phyloP scores from a whole-genome alignment of 345 rosid species.

The Citrus maxima region DNA sequence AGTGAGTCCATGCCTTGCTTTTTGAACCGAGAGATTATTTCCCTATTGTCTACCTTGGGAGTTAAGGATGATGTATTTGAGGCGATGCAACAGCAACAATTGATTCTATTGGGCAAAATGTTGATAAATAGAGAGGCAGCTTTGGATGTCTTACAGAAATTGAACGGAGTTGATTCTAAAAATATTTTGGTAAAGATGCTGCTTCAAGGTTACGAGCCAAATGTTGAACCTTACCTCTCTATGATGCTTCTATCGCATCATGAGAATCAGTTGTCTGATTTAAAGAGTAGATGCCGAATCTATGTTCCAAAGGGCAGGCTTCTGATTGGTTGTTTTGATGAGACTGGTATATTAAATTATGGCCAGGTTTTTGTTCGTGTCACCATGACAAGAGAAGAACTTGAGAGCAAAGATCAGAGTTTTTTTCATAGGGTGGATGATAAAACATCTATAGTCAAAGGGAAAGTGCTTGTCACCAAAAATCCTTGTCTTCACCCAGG shows the following conservation, averaged over 20 bases:
- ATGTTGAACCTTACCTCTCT: constrained; percentile 69
- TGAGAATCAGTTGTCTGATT: constrained; percentile 57
- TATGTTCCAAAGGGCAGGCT: constrained; percentile 80
- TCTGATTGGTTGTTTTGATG: constrained; percentile 90
- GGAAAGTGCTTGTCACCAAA: constrained; percentile 83
- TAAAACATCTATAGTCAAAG: constrained; percentile 53
- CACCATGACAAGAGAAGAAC: constrained; percentile 67
- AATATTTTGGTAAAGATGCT: constrained; percentile 68
- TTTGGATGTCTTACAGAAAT: constrained; percentile 55
- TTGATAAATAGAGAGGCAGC: constrained; percentile 62
- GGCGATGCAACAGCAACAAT: constrained; percentile 59
- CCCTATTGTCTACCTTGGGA: constrained; percentile 82
- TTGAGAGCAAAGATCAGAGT: constrained; percentile 42
- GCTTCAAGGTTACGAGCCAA: constrained; percentile 71
- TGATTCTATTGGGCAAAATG: constrained; percentile 62
- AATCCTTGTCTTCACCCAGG: constrained; percentile 99
- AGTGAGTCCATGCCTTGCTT: constrained; percentile 85
- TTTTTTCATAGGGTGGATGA: constrained; percentile 61
- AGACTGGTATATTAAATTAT: constrained; percentile 63
- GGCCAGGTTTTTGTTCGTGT: constrained; percentile 80
- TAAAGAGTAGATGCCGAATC: constrained; percentile 70
- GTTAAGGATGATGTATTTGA: constrained; percentile 64
- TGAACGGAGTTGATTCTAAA: constrained; percentile 50
- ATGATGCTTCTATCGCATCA: constrained; percentile 86
- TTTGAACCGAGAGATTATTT: constrained; percentile 78